phyloP scores from a whole-genome alignment of 2,329 filamentous ascomycete genomes.

The Fusarium aywerte region DNA sequence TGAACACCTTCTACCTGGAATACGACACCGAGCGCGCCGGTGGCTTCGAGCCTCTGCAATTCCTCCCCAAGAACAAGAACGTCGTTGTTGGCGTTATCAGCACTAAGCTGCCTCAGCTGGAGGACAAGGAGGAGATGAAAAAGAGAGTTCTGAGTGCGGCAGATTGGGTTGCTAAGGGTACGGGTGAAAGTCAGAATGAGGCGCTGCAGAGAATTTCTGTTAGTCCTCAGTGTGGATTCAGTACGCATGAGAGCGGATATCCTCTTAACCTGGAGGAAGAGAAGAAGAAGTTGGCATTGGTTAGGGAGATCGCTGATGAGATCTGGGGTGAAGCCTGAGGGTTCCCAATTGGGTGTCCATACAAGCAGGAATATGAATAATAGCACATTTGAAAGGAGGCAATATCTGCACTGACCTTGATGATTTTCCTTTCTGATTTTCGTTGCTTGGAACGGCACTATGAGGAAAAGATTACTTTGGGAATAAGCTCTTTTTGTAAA shows the following conservation, averaged over 20 bases:
- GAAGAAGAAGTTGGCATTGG: slow-evolving; percentile 76
- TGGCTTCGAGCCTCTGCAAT: slow-evolving; percentile 72
- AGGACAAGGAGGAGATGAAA: slow-evolving; percentile 73
- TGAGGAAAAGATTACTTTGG: no score
- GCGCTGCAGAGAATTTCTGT: slow-evolving; percentile 75
- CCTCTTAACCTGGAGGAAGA: slow-evolving; percentile 75
- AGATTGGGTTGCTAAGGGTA: slow-evolving; percentile 75
- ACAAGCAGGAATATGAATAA: no score
- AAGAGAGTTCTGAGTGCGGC: slow-evolving; percentile 68
- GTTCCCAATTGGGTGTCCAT: not conserved
- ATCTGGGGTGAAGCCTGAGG: slow-evolving; percentile 65
- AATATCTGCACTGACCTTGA: no score
- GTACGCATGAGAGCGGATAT: slow-evolving; percentile 79
- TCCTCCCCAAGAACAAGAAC: slow-evolving; percentile 69
- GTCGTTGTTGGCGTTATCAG: slow-evolving; percentile 73
- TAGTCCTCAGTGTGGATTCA: slow-evolving; percentile 79
- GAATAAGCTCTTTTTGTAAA: no score
- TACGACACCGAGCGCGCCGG: slow-evolving; percentile 74
- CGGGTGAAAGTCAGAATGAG: slow-evolving; percentile 70
- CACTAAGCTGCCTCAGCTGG: slow-evolving; percentile 70
- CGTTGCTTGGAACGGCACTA: no score
- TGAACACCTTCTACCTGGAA: slow-evolving; percentile 76
- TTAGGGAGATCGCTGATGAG: slow-evolving; percentile 76
- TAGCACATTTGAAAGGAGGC: no score
- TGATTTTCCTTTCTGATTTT: no score